Percentiles rank a stretch among this genome's conserved stretches.
Evolutionary conservation across 2,329 filamentous ascomycete genomes (phyloP).

Genomic region (Alternaria viburni): DNA sequence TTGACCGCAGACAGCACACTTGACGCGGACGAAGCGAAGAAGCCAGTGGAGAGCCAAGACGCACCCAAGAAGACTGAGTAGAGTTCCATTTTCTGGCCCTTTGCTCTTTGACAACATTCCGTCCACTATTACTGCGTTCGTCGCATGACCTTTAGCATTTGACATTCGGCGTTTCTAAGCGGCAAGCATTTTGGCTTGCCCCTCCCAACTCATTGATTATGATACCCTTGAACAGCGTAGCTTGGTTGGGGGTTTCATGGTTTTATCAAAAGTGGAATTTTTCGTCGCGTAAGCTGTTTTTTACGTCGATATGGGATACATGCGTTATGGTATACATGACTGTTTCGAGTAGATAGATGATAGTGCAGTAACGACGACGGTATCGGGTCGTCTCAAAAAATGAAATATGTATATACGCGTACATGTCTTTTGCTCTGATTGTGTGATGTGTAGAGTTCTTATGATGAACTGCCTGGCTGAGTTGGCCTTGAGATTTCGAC

Average conservation of each 20-base stretch:
- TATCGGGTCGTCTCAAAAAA: neutral
- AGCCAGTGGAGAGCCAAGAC: conserved; percentile 3
- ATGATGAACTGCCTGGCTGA: neutral
- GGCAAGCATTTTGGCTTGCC: conserved; percentile 1
- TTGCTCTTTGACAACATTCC: neutral
- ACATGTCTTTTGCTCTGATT: neutral
- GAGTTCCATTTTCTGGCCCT: neutral
- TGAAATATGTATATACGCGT: neutral
- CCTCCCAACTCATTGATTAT: neutral
- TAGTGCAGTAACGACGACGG: neutral
- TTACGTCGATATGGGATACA: conserved; percentile 3
- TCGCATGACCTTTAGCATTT: neutral
- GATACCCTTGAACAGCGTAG: conserved; percentile 14
- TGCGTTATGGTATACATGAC: conserved; percentile 3
- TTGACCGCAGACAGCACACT: conserved; percentile 16
- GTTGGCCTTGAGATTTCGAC: neutral
- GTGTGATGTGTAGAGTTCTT: neutral
- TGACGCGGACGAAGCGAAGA: conserved; percentile 16
- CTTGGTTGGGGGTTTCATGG: conserved; percentile 11
- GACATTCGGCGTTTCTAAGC: neutral
- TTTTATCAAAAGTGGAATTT: conserved; percentile 8
- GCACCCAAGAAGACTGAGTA: conserved; percentile 12
- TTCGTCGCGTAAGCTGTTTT: neutral
- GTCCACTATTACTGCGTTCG: neutral
- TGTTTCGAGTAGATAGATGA: neutral